Evolutionary conservation across 345 rosid genomes (phyloP), one percentile per base, ranked within the genome.

Genomic region (Carallia brachiata): DNA sequence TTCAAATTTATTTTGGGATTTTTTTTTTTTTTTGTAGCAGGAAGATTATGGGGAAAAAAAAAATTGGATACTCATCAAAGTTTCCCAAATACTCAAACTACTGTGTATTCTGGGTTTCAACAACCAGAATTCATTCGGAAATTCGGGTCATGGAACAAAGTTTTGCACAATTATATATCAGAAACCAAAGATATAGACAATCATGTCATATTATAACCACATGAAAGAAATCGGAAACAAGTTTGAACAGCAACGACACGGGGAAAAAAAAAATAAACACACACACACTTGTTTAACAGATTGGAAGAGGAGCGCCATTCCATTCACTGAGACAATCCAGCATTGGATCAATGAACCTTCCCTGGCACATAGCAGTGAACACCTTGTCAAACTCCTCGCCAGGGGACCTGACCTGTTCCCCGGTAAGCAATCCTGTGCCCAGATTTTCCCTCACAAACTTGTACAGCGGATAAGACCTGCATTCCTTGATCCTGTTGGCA

Each of bases 331-430:
- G 84, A 65, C 93, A 88, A 44, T 88, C 89, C 76, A 88, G 54
- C 86, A 88, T 53, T 5, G 93, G 93, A 78, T 86, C 93, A 71
- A 88, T 85, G 67, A 84, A 48, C 56, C 79, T 85, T 23, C 96
- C 90, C 56, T 77, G 79, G 63, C 93, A 85, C 56, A 90, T 83
- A 30, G 91, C 93, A 7, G 79, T 39, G 79, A 85, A 87, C 31
- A 88, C 88, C 81, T 81, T 77, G 60, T 90, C 93, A 1, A 84
- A 86, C 72, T 87, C 96, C 80, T 90, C 93, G 13, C 96, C 93
- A 0, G 96, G 92, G 2, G 91, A 88, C 27, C 77, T 67, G 2
- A 70, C 83, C 63, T 80, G 85, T 79, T 90, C 96, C 23, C 96
- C 91, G 0, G 91, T 87, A 34, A 90, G 79, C 44, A 88, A 68